Conservation (phyloP, 1,284 basidiomycete genomes). For the Leccinum fuscescens region DNA sequence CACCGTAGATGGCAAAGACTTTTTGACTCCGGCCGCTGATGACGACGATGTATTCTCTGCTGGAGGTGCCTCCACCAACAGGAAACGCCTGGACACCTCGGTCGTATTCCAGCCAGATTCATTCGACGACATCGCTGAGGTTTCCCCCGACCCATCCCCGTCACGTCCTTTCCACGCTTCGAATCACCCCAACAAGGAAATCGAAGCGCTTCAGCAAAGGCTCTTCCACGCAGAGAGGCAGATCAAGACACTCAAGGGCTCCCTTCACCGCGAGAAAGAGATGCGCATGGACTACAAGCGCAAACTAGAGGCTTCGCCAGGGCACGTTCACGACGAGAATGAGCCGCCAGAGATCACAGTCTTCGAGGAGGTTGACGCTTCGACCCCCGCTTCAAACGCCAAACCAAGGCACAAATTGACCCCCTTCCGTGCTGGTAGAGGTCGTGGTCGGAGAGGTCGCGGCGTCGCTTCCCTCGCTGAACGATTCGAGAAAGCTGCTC, state of each 20-base stretch:
- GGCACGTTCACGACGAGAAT: conserved; percentile 40
- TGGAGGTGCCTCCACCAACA: conserved; percentile 60
- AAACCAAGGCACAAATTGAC: conserved; percentile 32
- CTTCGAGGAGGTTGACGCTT: conserved; percentile 41
- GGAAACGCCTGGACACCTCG: conserved; percentile 56
- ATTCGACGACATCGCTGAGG: conserved; percentile 55
- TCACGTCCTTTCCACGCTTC: conserved; percentile 59
- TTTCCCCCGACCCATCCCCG: conserved; percentile 68
- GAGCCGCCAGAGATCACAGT: conserved; percentile 44
- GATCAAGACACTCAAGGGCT: conserved; percentile 75
- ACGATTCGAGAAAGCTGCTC: conserved; percentile 57
- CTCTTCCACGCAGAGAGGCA: conserved; percentile 81
- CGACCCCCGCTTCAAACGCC: conserved; percentile 32
- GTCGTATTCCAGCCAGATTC: conserved; percentile 56
- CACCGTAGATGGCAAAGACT: conserved; percentile 46
- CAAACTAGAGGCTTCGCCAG: conserved; percentile 44
- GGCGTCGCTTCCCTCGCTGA: conserved; percentile 60
- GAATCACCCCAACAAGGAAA: conserved; percentile 74
- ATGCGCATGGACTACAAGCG: conserved; percentile 63
- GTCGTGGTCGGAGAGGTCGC: conserved; percentile 43
- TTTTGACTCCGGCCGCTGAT: conserved; percentile 56
- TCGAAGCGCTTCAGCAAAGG: conserved; percentile 74
- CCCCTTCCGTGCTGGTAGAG: conserved; percentile 37
- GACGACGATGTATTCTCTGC: conserved; percentile 67
- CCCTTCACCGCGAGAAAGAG: conserved; percentile 78